These are phyloP conservation scores for Neofusicoccum laricinum DNA, from an alignment of 2,329 filamentous ascomycete species.

Conservation along the genomic window DNA sequence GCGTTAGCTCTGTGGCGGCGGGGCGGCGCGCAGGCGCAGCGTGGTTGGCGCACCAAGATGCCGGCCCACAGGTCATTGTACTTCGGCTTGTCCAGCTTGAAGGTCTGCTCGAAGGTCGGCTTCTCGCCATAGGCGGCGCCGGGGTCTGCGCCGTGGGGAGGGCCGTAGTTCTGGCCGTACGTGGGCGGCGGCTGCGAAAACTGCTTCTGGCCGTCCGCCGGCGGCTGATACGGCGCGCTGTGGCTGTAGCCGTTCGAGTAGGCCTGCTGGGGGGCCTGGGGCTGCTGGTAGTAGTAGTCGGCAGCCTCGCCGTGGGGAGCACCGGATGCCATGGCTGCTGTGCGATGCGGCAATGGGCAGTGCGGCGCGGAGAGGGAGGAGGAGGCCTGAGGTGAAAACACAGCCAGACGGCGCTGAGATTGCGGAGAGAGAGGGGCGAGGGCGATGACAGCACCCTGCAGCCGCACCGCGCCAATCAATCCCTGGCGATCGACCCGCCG, in stretches of 20 bases:
- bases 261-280: conserved; percentile 21
- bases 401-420: background rate
- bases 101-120: conserved; percentile 70
- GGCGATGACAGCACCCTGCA: background rate
- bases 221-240: conserved; percentile 25
- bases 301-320: conserved; percentile 30
- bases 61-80: conserved; percentile 91
- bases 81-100: conserved; percentile 79
- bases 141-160: conserved; percentile 3
- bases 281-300: conserved; percentile 40
- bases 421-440: background rate
- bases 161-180: conserved; percentile 22
- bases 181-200: conserved; percentile 26
- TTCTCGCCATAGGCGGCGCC: conserved; percentile 40
- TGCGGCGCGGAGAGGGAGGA: background rate
- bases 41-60: conserved; percentile 55
- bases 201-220: conserved; percentile 30
- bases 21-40: background rate
- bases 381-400: background rate
- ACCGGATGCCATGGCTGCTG: conserved; percentile 10
- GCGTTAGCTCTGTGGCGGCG: conserved; percentile 4
- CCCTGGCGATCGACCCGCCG: background rate
- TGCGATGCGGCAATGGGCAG: background rate
- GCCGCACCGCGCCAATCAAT: too few species aligned
- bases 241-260: conserved; percentile 19